Conservation (phyloP, 2,329 filamentous ascomycete genomes). For the Stagonosporopsis vannaccii region DNA sequence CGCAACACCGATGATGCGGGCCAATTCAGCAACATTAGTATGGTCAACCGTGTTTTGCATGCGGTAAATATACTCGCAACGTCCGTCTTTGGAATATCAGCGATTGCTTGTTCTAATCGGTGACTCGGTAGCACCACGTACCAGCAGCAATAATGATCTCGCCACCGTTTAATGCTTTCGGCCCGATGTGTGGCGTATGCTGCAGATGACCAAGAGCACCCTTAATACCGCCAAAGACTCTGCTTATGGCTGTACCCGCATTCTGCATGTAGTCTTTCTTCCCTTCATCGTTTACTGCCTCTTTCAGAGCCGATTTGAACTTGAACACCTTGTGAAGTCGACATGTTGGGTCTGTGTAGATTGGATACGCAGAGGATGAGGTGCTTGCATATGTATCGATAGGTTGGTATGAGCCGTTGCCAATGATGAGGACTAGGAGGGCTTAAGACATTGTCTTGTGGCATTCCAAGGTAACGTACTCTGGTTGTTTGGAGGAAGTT, state of each 20-base stretch:
- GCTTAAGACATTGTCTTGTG: not conserved
- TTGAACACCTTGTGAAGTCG: slow-evolving; percentile 29
- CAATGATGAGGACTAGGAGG: slow-evolving; percentile 29
- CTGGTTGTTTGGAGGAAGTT: slow-evolving; percentile 27
- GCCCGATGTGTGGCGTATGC: slow-evolving; percentile 29
- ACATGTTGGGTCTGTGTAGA: slow-evolving; percentile 34
- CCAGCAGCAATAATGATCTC: slow-evolving; percentile 30
- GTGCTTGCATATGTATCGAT: slow-evolving; percentile 28
- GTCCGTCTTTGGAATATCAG: slow-evolving; percentile 17
- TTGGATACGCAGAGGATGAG: slow-evolving; percentile 28
- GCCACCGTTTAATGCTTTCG: slow-evolving; percentile 34
- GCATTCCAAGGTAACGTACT: slow-evolving; percentile 18
- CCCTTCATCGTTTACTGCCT: slow-evolving; percentile 20
- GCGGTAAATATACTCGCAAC: slow-evolving; percentile 34
- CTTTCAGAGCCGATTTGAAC: slow-evolving; percentile 29
- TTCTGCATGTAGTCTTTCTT: slow-evolving; percentile 34
- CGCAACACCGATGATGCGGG: not conserved
- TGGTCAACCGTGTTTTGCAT: slow-evolving; percentile 41
- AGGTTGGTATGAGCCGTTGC: slow-evolving; percentile 35
- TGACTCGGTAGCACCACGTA: not conserved
- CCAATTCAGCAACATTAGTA: slow-evolving; percentile 27
- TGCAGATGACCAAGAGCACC: slow-evolving; percentile 26
- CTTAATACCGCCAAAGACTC: slow-evolving; percentile 29
- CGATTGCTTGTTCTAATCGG: not conserved
- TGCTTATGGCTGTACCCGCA: slow-evolving; percentile 21